A percentile compares a stretch with the other conserved stretches of the same genome.
phyloP scores from a whole-genome alignment of 306 rosid species.

The Vigna angularis region DNA sequence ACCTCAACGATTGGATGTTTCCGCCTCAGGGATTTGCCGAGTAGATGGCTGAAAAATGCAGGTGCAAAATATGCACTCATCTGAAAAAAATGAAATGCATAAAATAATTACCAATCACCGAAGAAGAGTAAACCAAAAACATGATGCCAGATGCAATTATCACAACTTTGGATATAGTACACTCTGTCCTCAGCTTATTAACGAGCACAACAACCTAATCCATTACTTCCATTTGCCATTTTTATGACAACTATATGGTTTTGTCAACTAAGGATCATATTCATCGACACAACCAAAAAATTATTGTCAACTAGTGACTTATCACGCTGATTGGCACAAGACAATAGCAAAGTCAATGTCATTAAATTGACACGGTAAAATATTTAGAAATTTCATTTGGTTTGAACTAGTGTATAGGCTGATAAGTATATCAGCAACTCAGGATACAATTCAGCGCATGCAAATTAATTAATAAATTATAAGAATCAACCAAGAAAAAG shows the following conservation, averaged over 20 bases:
- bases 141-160: not conserved
- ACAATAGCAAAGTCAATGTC: conserved; percentile 10
- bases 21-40: conserved; percentile 80
- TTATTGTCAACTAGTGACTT: not conserved
- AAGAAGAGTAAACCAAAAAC: not conserved
- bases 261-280: conserved; percentile 21
- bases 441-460: not conserved
- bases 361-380: conserved; percentile 20
- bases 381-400: conserved; percentile 24
- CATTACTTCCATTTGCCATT: not conserved
- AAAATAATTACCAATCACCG: conserved; percentile 24
- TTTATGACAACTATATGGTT: conserved; percentile 27
- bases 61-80: conserved; percentile 96
- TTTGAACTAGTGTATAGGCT: not conserved
- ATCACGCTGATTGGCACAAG: not conserved
- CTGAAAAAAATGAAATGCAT: conserved; percentile 54
- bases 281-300: conserved; percentile 13
- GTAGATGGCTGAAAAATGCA: conserved; percentile 89
- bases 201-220: not conserved
- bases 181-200: conserved; percentile 19
- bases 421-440: conserved; percentile 1
- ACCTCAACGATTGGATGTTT: conserved; percentile 74
- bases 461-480: not conserved
- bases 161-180: conserved; percentile 19
- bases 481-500: not conserved